These are phyloP conservation scores for Botrytis fabae DNA, from an alignment of 2,329 filamentous ascomycete genomes.

Conservation along the genomic window DNA sequence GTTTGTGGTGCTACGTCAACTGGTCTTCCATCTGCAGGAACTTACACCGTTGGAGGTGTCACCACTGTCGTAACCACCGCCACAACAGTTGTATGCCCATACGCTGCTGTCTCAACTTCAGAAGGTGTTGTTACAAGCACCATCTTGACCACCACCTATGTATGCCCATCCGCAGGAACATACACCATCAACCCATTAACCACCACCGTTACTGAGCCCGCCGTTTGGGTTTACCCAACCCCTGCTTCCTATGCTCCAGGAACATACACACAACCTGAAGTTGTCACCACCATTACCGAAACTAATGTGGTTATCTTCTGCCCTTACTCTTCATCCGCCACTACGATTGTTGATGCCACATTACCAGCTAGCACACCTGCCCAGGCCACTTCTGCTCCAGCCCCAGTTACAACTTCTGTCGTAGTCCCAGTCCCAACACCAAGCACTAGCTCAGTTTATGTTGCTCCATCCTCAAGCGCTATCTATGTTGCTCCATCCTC, in stretches of 20 bases:
- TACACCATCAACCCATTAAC: slow-evolving; percentile 73
- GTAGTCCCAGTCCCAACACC: slow-evolving; percentile 26
- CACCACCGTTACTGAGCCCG: slow-evolving; percentile 56
- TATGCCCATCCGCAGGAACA: slow-evolving; percentile 71
- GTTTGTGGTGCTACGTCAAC: slow-evolving; percentile 65
- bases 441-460: slow-evolving; percentile 33
- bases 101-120: slow-evolving; percentile 62
- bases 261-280: slow-evolving; percentile 69
- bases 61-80: slow-evolving; percentile 66
- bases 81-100: slow-evolving; percentile 70
- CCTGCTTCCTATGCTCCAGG: slow-evolving; percentile 66
- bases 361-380: slow-evolving; percentile 1
- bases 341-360: not conserved
- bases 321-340: slow-evolving; percentile 55
- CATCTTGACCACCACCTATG: slow-evolving; percentile 68
- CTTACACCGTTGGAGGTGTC: slow-evolving; percentile 69
- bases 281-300: slow-evolving; percentile 67
- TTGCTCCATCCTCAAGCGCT: not conserved
- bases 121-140: slow-evolving; percentile 63
- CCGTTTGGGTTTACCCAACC: slow-evolving; percentile 63
- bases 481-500: slow-evolving; percentile 3
- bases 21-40: slow-evolving; percentile 60
- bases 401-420: slow-evolving; percentile 18
- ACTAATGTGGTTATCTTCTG: slow-evolving; percentile 69
- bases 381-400: slow-evolving; percentile 38